A percentile compares a stretch with the other conserved stretches of the same genome.
These are phyloP conservation scores for Rubia occidens DNA, from an alignment of 305 asterid species.

Conservation along the genomic window DNA sequence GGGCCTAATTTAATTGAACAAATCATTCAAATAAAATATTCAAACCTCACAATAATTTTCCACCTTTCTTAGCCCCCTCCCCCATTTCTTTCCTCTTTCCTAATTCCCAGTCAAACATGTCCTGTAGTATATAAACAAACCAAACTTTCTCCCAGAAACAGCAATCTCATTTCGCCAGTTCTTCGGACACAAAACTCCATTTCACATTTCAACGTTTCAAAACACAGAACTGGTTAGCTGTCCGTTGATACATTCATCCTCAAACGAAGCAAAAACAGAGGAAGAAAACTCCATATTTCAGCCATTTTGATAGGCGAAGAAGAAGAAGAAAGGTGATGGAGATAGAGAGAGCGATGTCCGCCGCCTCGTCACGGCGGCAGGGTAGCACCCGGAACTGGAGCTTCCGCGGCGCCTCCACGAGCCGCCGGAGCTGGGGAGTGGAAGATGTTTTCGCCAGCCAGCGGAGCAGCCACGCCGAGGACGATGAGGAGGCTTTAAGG, in stretches of 20 bases:
- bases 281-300: background rate
- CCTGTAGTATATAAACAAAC: conserved; percentile 12
- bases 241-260: background rate
- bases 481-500: conserved; percentile 69
- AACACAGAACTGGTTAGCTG: background rate
- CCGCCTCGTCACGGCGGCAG: conserved; percentile 4
- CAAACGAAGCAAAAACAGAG: background rate
- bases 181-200: conserved; percentile 1
- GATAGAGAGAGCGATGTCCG: conserved; percentile 9
- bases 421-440: conserved; percentile 37
- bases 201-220: conserved; percentile 3
- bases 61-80: background rate
- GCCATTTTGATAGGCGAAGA: background rate
- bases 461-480: conserved; percentile 38
- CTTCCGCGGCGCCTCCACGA: conserved; percentile 23
- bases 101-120: background rate
- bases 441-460: conserved; percentile 51
- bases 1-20: background rate
- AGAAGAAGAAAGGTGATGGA: conserved; percentile 9
- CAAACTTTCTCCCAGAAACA: conserved; percentile 10
- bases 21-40: background rate
- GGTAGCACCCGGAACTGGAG: conserved; percentile 13
- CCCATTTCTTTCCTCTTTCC: background rate
- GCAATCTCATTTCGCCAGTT: conserved; percentile 10
- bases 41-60: background rate